Evolutionary conservation across 75 land plant genomes (phyloP), one percentile per base, ranked within the genome.

Genomic region (Adiantum capillusveneris): DNA sequence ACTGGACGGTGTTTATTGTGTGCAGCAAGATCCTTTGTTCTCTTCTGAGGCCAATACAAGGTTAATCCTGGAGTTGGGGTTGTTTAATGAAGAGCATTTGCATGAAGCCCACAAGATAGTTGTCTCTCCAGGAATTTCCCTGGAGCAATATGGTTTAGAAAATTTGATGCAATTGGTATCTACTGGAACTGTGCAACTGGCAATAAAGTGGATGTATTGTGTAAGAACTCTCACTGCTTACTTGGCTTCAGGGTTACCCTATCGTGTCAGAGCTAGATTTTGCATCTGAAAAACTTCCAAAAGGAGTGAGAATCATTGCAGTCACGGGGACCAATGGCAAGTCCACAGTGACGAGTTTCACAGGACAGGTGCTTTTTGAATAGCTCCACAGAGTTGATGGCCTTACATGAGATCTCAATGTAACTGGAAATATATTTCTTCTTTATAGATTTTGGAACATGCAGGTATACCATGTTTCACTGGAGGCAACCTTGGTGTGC

Each of bases 301-400:
- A 59, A 44, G 43, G 26, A 30, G 50, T 67, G 20, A 76, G 73
- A 46, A 42, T 84, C 57, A 72, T 84, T 21, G 86, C 84, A 18
- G 78, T 84, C 17, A 60, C 86, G n/a, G 86, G 86, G 21, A 84
- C 86, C 11, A 84, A 84, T 58, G 86, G 86, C 34, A 84, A 84
- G 67, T 84, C 86, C 6, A 84, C 86, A 11, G 78, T 77, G 14
- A 64, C 82, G 27, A 64, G 76, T 42, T 84, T 80, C 59, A 65
- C 77, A 57, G 86, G 84, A 44, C 86, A 84, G 83, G 86, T 84
- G 31, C 26, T 11, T 2, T 24, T 25, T 26, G 9, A n/a, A n/a
- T n/a, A n/a, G n/a, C n/a, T n/a, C n/a, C n/a, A n/a, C n/a, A n/a
- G n/a, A n/a, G n/a, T n/a, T n/a, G n/a, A n/a, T n/a, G n/a, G n/a